Evolutionary conservation across 2,329 filamentous ascomycete genomes (phyloP), one percentile per base, ranked within the genome.

Genomic region (Alternaria longipes): DNA sequence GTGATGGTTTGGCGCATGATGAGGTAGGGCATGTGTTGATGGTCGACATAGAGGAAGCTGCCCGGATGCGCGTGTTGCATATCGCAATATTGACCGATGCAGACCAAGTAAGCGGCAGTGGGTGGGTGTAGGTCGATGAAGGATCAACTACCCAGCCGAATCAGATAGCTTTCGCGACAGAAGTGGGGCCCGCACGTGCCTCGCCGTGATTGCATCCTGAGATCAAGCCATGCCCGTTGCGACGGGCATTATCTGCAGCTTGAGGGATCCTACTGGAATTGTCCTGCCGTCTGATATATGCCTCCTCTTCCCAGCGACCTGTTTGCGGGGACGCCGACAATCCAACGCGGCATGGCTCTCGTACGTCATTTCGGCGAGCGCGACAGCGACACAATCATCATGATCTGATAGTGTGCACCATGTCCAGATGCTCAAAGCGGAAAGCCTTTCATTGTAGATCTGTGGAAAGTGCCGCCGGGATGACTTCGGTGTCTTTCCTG

Each of bases 161-260:
- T 49, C 42, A 55, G 42, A 40, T 36, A 28, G 30, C 53, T 47
- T 55, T 47, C 28, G 42, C 53, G 22, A n/a, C 8, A 34, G 51
- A 28, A 20, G 22, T 41, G 52, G 41, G 34, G 20, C 40, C 40
- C 53, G 62, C 60, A 59, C 53, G 53, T 56, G 47, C 56, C 40
- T 36, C 8, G n/a, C 56, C 59, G 8, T 44, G 41, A 49, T 56
- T 59, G 41, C 38, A 49, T 44, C 9, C 32, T 34, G 12, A 42
- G 42, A 63, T 56, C 49, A 56, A 56, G 59, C 59, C 55, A 62
- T 64, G 36, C 52, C 62, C 44, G 32, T 54, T 45, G 62, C 44
- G 52, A 53, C 51, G 50, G 28, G 52, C 59, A 56, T 62, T 22
- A 60, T 53, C 59, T 60, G 66, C 57, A 68, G 30, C 36, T 5